A percentile compares a stretch with the other conserved stretches of the same genome.
Conservation (phyloP, 2,329 filamentous ascomycete species). For the Fusarium devonianum region DNA sequence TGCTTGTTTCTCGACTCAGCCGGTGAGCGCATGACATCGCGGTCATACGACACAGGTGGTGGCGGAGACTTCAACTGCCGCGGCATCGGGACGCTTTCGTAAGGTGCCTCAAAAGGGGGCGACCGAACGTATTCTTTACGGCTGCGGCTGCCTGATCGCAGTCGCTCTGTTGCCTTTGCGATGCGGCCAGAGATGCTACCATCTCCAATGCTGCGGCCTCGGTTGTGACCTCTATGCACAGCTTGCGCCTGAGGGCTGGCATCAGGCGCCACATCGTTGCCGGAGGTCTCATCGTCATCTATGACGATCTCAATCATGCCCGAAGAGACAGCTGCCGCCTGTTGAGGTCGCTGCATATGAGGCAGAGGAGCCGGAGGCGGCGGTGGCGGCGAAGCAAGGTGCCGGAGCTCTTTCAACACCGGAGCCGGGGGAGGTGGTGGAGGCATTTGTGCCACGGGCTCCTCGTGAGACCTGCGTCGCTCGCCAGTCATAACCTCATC, state of each 20-base stretch:
- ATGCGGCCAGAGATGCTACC: constrained; percentile 61
- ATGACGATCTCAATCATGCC: constrained; percentile 72
- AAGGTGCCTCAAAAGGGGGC: constrained; percentile 46
- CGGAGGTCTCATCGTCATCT: constrained; percentile 61
- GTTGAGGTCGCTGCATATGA: constrained; percentile 49
- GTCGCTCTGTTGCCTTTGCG: constrained; percentile 65
- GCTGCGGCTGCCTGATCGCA: constrained; percentile 66
- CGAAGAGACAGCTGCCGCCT: constrained; percentile 57
- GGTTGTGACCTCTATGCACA: constrained; percentile 59
- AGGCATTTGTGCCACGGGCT: too few relatives aligned
- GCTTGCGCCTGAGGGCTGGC: constrained; percentile 43
- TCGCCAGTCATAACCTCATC: constrained; percentile 53
- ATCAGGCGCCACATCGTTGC: constrained; percentile 29
- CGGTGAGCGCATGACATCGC: constrained; percentile 46
- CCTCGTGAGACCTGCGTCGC: constrained; percentile 59
- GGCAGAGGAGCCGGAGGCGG: constrained; percentile 67
- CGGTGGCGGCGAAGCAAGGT: constrained; percentile 66
- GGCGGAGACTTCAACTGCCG: constrained; percentile 46
- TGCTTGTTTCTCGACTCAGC: constrained; percentile 47
- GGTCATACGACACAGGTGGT: constrained; percentile 51
- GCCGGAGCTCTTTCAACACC: constrained; percentile 68
- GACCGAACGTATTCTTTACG: constrained; percentile 52
- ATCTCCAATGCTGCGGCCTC: constrained; percentile 64
- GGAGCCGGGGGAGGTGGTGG: constrained; percentile 61
- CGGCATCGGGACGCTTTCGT: constrained; percentile 51